phyloP scores from a whole-genome alignment of 805 yeast genomes.

The Starmera caribaea region DNA sequence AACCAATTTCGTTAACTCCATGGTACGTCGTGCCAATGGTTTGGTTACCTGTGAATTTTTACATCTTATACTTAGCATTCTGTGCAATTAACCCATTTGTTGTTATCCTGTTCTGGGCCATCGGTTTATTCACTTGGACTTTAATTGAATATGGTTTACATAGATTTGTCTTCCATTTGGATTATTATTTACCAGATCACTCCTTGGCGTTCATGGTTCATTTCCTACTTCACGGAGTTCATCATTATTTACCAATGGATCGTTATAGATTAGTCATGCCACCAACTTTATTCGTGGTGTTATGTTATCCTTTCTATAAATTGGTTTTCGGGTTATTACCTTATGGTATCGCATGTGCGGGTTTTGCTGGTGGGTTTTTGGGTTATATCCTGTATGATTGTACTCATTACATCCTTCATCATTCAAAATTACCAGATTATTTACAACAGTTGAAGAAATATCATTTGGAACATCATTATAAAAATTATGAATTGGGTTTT shows the following conservation, averaged over 20 bases:
- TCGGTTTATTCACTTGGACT: conserved; percentile 94
- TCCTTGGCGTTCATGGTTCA: conserved; percentile 69
- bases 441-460: conserved; percentile 76
- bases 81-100: conserved; percentile 31
- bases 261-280: conserved; percentile 90
- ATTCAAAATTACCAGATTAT: conserved; percentile 67
- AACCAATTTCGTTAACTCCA: conserved; percentile 83
- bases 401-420: conserved; percentile 93
- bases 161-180: conserved; percentile 90
- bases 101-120: conserved; percentile 48
- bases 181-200: conserved; percentile 75
- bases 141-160: conserved; percentile 81
- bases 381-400: conserved; percentile 90
- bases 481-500: conserved; percentile 92
- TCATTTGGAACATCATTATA: conserved; percentile 96
- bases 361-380: conserved; percentile 91
- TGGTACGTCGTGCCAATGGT: conserved; percentile 88
- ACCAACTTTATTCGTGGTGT: conserved; percentile 67
- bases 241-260: conserved; percentile 98
- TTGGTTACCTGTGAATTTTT: conserved; percentile 80
- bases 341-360: conserved; percentile 76
- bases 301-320: conserved; percentile 74
- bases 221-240: conserved; percentile 90
- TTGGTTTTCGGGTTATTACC: conserved; percentile 73
- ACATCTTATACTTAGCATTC: conserved; percentile 50